Percentiles rank a stretch among this genome's conserved stretches.
Conservation (phyloP, 73 alveolate species). For the Paramecium tetraurelia region DNA sequence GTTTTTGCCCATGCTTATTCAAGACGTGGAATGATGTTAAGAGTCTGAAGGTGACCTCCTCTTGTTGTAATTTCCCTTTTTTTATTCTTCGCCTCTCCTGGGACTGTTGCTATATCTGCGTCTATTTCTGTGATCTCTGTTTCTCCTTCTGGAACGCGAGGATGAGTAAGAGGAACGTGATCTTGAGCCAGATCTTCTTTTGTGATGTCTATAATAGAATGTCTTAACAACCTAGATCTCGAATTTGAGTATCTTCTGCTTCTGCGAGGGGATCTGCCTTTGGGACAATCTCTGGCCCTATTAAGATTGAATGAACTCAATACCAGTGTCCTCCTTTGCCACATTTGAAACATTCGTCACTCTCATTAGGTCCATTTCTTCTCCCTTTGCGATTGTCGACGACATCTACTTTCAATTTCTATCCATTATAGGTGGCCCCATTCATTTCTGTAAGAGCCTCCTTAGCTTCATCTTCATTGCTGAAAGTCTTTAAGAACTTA, state of each 20-base stretch:
- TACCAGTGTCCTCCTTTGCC: slow-evolving; percentile 49
- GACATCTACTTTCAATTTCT: slow-evolving; percentile 8
- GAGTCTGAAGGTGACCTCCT: slow-evolving; percentile 3
- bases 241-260: slow-evolving; percentile 26
- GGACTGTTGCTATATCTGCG: slow-evolving; percentile 25
- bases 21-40: not conserved
- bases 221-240: not conserved
- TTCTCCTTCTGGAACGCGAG: slow-evolving; percentile 33
- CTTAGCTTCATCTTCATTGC: not conserved
- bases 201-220: not conserved
- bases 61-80: not conserved
- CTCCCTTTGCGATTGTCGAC: slow-evolving; percentile 50
- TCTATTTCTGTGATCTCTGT: not conserved
- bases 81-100: not conserved
- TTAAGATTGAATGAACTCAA: too few relatives aligned
- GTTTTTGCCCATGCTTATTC: not conserved
- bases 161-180: slow-evolving; percentile 25
- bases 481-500: not conserved
- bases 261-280: not conserved
- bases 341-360: slow-evolving; percentile 9
- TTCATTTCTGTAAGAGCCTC: not conserved
- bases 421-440: not conserved
- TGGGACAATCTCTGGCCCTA: slow-evolving; percentile 48
- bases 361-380: slow-evolving; percentile 18
- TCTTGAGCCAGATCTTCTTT: slow-evolving; percentile 38